Conservation (phyloP, 192 early-diverging fungal species). For the Backusella circina region DNA sequence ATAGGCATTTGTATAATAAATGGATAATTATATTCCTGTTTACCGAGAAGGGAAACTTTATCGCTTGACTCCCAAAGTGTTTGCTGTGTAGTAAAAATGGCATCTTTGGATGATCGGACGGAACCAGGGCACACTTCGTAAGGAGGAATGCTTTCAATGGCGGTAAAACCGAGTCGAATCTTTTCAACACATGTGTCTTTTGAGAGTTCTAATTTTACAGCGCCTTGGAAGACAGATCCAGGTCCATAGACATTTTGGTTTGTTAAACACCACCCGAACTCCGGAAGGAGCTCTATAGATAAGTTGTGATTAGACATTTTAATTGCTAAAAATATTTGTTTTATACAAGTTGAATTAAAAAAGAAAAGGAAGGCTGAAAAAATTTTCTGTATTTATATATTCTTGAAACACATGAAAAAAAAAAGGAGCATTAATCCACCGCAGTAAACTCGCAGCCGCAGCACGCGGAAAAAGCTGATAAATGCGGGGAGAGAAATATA, state of each 20-base stretch:
- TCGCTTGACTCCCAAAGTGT: neutral
- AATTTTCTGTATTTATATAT: neutral
- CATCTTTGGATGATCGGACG: neutral
- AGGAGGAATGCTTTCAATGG: neutral
- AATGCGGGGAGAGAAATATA: neutral
- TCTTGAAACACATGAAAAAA: neutral
- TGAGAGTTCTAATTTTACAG: neutral
- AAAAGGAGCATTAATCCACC: neutral
- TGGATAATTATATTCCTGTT: constrained; percentile 7
- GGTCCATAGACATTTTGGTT: constrained; percentile 17
- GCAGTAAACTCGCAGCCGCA: neutral
- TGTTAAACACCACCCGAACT: constrained; percentile 1
- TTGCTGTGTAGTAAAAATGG: constrained; percentile 2
- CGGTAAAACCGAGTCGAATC: neutral
- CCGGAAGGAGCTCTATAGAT: constrained; percentile 7
- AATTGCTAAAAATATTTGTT: neutral
- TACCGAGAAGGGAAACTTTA: neutral
- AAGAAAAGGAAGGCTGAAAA: neutral
- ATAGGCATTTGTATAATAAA: constrained; percentile 21
- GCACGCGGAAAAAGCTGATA: neutral
- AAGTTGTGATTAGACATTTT: neutral
- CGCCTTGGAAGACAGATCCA: constrained; percentile 23
- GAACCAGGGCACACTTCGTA: neutral
- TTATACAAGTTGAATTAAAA: neutral
- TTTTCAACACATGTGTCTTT: neutral